Conservation (phyloP, 352 stramenopile genomes). For the Globisporangium spinosum region DNA sequence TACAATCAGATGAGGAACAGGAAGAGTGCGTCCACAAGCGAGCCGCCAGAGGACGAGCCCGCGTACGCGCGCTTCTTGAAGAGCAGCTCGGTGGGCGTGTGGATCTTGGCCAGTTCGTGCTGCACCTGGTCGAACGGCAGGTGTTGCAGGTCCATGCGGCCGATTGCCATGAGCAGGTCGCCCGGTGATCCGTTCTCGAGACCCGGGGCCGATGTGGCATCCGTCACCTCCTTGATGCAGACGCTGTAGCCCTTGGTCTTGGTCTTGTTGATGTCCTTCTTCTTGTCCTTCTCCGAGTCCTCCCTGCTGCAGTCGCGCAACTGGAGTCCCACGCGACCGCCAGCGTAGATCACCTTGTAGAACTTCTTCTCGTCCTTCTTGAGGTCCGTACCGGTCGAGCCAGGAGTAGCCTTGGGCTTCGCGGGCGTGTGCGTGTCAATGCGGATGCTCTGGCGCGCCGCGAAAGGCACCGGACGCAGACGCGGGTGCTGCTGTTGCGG, state of each 20-base stretch:
- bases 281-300: conserved; percentile 37
- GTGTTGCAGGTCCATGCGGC: conserved; percentile 57
- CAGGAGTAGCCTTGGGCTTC: neutral
- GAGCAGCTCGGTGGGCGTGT: conserved; percentile 43
- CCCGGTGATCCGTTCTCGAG: conserved; percentile 48
- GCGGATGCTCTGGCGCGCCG: conserved; percentile 54
- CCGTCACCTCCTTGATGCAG: conserved; percentile 50
- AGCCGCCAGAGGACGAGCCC: conserved; percentile 26
- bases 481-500: conserved; percentile 10
- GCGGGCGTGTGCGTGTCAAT: conserved; percentile 28
- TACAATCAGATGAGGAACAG: conserved; percentile 44
- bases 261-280: conserved; percentile 46
- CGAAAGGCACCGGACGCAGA: conserved; percentile 16
- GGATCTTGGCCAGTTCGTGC: conserved; percentile 38
- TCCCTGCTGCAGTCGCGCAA: conserved; percentile 45
- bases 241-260: conserved; percentile 71
- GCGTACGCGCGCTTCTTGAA: conserved; percentile 58
- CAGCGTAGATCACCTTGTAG: conserved; percentile 65
- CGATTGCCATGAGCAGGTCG: conserved; percentile 75
- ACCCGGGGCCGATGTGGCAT: conserved; percentile 38
- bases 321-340: conserved; percentile 42
- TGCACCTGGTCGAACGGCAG: conserved; percentile 60
- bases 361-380: conserved; percentile 44
- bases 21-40: conserved; percentile 60
- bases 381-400: conserved; percentile 19